Evolutionary conservation across 148 eudicot genomes (phyloP), one percentile per base, ranked within the genome.

Genomic region (Arctostaphylos glauca): DNA sequence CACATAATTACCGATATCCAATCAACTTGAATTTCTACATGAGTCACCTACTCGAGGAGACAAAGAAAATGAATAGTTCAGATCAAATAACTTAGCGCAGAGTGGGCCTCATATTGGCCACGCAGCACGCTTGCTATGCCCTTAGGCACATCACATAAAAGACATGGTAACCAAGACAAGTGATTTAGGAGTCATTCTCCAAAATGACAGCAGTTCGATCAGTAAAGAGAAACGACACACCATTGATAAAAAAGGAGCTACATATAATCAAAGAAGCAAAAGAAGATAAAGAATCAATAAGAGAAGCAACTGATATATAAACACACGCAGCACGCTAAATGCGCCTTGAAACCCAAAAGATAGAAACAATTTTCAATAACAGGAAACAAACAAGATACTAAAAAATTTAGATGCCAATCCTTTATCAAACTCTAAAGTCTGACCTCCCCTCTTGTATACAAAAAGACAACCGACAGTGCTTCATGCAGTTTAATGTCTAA

Each of bases 381-480:
- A 66, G 3, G 13, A 13, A 47, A 25, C 67, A 43, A 38, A 79
- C 38, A 79, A 19, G 6, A 60, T n/a, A n/a, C 2, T 15, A 56
- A 46, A 15, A 66, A 79, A 21, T 43, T 3, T 46, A 9, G 70
- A 48, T 6, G 74, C 74, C 68, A 80, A 47, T 59, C 38, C 3
- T 41, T 64, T 3, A 25, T 64, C 14, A 64, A 62, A 66, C 38
- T 14, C 6, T 25, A 4, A 4, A 66, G 71, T 66, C 58, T 25
- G 23, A 6, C 58, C 31, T 62, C 73, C n/a, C 64, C 74, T 56
- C 82, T 60, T 13, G 46, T 80, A 43, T 59, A 9, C 50, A 62
- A 80, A 80, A 47, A 64, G 80, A 54, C 10, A 49, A 64, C 52
- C 62, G 71, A 59, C 54, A 60, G 31, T 44, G 56, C 58, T 31